Evolutionary conservation across 169 alveolate genomes (phyloP), one percentile per base, ranked within the genome.

Genomic region (Plasmodium inui): DNA sequence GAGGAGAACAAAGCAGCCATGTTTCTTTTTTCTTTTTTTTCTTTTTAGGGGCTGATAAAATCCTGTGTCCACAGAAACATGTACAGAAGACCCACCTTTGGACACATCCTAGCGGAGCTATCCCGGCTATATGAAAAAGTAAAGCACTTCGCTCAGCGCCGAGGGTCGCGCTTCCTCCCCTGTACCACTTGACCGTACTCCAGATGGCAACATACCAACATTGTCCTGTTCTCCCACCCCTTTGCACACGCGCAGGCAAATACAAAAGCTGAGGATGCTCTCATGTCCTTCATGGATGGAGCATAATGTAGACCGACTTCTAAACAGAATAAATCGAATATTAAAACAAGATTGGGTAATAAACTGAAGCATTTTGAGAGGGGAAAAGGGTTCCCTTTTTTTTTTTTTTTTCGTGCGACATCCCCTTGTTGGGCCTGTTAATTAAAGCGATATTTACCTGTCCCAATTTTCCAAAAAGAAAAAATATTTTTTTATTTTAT

Each of bases 251-350:
- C 76, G 53, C 74, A 88, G 93, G 83, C 71, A 61, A 92, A 92
- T 30, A 74, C 92, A 3, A 88, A 84, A 70, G 93, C 70, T 22
- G 95, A 92, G 39, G 95, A 92, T 84, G 95, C 95, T 12, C 79
- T 92, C 22, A 92, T 92, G 37, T 92, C 95, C 22, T 92, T 92
- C 34, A 92, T 92, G 95, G 92, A 73, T 92, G 95, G 95, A 76
- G 41, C 50, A 28, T 90, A 90, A 67, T 22, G 81, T 28, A 28
- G 55, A 79, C 72, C n/a, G 26, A 34, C 28, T 72, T 30, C 70
- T 26, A 74, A 74, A 74, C 28, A 74, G 44, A 74, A 26, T 32
- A 74, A 74, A 74, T n/a, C n/a, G 44, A 74, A 74, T 14, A 74
- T 14, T 34, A 32, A 34, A 3, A 26, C 44, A 19, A 74, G 32